Evolutionary conservation across 192 early-diverging fungal genomes (phyloP).

Genomic region (Coemansia sp.): DNA sequence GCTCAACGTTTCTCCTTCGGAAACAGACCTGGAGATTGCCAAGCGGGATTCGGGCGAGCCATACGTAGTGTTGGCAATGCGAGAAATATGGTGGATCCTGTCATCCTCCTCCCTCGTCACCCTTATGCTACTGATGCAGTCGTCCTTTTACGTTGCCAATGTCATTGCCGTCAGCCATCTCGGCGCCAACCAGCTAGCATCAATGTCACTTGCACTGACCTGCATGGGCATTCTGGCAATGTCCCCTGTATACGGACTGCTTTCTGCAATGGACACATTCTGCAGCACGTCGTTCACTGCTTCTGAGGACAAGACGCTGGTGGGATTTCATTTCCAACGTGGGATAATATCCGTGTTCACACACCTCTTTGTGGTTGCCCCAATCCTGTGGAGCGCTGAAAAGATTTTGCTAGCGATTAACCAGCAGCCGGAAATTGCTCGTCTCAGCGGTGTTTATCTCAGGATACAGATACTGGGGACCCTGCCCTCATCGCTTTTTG

Average conservation of each 20-base stretch:
- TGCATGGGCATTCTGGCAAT: slow-evolving; percentile 44
- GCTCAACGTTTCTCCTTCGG: background rate
- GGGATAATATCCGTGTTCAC: slow-evolving; percentile 57
- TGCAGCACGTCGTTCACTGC: slow-evolving; percentile 54
- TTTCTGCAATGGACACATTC: slow-evolving; percentile 45
- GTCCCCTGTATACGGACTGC: slow-evolving; percentile 62
- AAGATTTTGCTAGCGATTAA: slow-evolving; percentile 62
- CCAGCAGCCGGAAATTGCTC: slow-evolving; percentile 69
- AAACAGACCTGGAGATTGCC: background rate
- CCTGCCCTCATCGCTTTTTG: slow-evolving; percentile 72
- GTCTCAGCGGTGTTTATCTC: slow-evolving; percentile 58
- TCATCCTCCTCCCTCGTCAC: slow-evolving; percentile 40
- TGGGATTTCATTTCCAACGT: slow-evolving; percentile 39
- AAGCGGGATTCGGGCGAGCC: background rate
- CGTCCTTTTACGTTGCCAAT: slow-evolving; percentile 58
- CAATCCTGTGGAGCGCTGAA: slow-evolving; percentile 69
- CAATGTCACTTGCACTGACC: slow-evolving; percentile 61
- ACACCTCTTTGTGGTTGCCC: slow-evolving; percentile 60
- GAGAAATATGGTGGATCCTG: slow-evolving; percentile 2
- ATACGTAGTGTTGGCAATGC: background rate
- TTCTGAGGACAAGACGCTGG: slow-evolving; percentile 40
- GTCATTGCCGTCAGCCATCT: slow-evolving; percentile 60
- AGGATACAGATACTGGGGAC: slow-evolving; percentile 63
- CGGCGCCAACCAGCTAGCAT: slow-evolving; percentile 56
- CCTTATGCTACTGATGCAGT: slow-evolving; percentile 59